Evolutionary conservation across 2,329 filamentous ascomycete genomes (phyloP), one percentile per base, ranked within the genome.

Genomic region (Ascomycota sp.): DNA sequence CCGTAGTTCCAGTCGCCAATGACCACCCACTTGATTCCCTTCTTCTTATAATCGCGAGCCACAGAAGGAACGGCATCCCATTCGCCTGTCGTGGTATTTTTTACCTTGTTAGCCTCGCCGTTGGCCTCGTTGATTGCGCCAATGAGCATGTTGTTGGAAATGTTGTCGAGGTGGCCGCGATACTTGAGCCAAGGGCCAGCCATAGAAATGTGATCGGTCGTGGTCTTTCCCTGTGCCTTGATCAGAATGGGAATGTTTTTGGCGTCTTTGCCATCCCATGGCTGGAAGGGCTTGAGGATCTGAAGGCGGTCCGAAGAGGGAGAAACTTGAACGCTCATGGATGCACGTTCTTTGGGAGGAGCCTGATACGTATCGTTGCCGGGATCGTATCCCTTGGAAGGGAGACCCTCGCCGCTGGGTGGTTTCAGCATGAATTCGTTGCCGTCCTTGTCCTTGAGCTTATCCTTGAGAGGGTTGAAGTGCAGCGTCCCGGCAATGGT

Each of bases 161-260:
- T 98, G 64, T 98, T 98, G 54, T 89, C 82, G 40, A 98, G 71
- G 57, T 98, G 89, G 40, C 89, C 89, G 66, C 95, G 95, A 72
- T 95, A 98, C 59, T 95, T 95, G 44, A 98, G 71, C 86, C 86
- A 95, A 11, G 86, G 86, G 6, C 86, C 86, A 1, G 86, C 86
- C 27, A 86, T 86, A 28, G 84, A 95, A 57, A 98, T 98, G 45
- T 89, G 95, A 58, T 98, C 89, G 30, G 89, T 98, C 37, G 89
- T 98, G 66, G 89, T 98, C 61, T 98, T 92, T 42, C 89, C 89
- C 41, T 84, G 78, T 41, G 95, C 78, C 61, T 95, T 95, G 64
- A 92, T 86, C 11, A 98, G 75, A 12, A 98, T 83, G 34, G 74
- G 74, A 32, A 98, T 70, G 25, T 70, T 73, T 30, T 66, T 61